phyloP scores from a whole-genome alignment of 805 yeast genomes.

The Blastobotrys peoriensis region DNA sequence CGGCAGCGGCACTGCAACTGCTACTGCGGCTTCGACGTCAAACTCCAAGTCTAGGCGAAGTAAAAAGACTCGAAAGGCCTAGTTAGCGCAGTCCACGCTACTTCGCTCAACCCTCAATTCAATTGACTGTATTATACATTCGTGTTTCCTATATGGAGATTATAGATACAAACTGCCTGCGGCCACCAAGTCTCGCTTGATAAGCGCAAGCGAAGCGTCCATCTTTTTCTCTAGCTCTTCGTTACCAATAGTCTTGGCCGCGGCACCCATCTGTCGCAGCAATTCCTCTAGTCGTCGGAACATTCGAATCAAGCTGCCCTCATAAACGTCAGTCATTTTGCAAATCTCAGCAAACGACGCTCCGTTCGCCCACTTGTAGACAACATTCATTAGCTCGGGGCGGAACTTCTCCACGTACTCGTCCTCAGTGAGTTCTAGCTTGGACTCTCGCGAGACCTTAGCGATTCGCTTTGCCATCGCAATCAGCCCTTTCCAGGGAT shows the following conservation, averaged over 20 bases:
- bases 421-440: slow-evolving; percentile 82
- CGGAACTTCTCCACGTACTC: slow-evolving; percentile 90
- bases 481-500: slow-evolving; percentile 80
- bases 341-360: slow-evolving; percentile 95
- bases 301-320: slow-evolving; percentile 91
- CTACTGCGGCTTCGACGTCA: too few relatives aligned
- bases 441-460: slow-evolving; percentile 80
- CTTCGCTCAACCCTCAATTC: too few relatives aligned
- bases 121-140: too few relatives aligned
- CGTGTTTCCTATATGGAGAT: too few relatives aligned
- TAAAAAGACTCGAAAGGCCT: too few relatives aligned
- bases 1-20: too few relatives aligned
- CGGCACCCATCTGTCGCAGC: slow-evolving; percentile 80
- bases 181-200: slow-evolving; percentile 93
- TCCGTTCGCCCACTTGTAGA: slow-evolving; percentile 93
- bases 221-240: slow-evolving; percentile 78
- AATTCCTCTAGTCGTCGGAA: slow-evolving; percentile 92
- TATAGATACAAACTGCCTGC: slow-evolving; percentile 85
- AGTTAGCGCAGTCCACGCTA: too few relatives aligned
- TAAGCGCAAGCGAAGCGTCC: slow-evolving; percentile 76
- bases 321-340: slow-evolving; percentile 98
- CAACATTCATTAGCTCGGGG: slow-evolving; percentile 95
- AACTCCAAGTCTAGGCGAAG: too few relatives aligned
- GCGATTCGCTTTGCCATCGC: slow-evolving; percentile 91
- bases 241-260: slow-evolving; percentile 94